These are phyloP conservation scores for Tricholoma hemisulphureum DNA, from an alignment of 768 basidiomycete species.

Conservation along the genomic window DNA sequence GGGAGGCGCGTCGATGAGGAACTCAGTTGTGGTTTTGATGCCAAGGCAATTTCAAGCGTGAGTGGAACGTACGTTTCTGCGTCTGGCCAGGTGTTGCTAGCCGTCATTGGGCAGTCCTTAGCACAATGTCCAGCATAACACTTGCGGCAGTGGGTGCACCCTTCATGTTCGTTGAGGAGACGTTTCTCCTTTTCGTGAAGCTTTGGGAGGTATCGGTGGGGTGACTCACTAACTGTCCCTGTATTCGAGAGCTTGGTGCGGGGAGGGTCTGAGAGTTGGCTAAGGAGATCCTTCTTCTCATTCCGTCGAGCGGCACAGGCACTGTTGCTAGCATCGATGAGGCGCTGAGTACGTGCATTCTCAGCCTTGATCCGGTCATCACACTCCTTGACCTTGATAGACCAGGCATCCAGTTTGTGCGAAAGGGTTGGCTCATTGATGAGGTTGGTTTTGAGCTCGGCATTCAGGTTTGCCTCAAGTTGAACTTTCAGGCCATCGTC, in stretches of 20 bases:
- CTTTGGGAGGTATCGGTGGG: slow-evolving; percentile 3
- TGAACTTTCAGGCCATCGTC: background rate
- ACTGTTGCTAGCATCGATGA: background rate
- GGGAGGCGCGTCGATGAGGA: background rate
- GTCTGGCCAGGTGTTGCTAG: background rate
- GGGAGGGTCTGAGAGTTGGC: background rate
- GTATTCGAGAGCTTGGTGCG: background rate
- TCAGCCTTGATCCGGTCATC: slow-evolving; percentile 2
- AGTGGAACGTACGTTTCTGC: background rate
- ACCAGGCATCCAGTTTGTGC: background rate
- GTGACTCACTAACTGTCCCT: background rate
- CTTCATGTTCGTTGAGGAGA: slow-evolving; percentile 13
- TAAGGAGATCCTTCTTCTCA: background rate
- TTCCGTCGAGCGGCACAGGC: background rate
- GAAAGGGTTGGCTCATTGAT: background rate
- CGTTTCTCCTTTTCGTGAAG: slow-evolving; percentile 6
- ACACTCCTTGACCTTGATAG: background rate
- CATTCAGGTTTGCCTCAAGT: slow-evolving; percentile 12
- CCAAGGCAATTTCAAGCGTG: background rate
- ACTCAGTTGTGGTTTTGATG: background rate
- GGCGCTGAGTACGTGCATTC: background rate
- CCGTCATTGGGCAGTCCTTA: background rate
- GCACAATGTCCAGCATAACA: slow-evolving; percentile 12
- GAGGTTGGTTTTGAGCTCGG: slow-evolving; percentile 3
- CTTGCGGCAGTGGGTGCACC: slow-evolving; percentile 15